These are phyloP conservation scores for Aspergillus quadrilineatus DNA, from an alignment of 2,329 filamentous ascomycete species.

Conservation along the genomic window DNA sequence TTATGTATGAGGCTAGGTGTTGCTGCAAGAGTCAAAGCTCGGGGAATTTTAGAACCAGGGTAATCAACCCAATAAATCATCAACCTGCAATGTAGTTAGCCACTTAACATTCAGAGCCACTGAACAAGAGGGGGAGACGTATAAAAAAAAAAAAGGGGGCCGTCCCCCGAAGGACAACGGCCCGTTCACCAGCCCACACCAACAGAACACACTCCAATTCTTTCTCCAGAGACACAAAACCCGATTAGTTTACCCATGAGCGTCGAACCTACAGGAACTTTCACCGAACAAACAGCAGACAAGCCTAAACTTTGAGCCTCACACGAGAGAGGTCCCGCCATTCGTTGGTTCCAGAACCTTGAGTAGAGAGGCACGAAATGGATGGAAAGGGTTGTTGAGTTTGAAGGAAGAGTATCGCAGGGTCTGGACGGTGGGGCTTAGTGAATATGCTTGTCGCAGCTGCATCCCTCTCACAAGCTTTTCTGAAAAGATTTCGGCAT, in stretches of 20 bases:
- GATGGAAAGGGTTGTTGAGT: not conserved
- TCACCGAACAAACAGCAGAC: conserved; percentile 13
- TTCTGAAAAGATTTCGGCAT: not conserved
- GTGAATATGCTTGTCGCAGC: not conserved
- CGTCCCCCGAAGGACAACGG: conserved; percentile 8
- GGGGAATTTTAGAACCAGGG: too few species aligned
- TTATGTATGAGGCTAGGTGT: too few species aligned
- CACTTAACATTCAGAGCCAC: not conserved
- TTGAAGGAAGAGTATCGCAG: not conserved
- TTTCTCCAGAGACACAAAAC: not conserved
- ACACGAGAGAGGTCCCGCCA: conserved; percentile 12
- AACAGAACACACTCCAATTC: conserved; percentile 3
- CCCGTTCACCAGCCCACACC: conserved; percentile 10
- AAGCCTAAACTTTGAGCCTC: conserved; percentile 19
- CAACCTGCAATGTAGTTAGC: conserved; percentile 14
- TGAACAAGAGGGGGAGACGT: conserved; percentile 4
- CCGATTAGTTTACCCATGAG: not conserved
- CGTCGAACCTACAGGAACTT: not conserved
- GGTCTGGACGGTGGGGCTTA: not conserved
- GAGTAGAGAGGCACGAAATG: not conserved
- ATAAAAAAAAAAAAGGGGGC: conserved; percentile 9
- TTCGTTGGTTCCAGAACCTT: not conserved
- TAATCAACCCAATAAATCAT: not conserved
- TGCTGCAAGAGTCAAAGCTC: too few species aligned
- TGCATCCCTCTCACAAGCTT: conserved; percentile 9